Conservation (phyloP, 2,329 filamentous ascomycete species). For the Penicillium frequentans region DNA sequence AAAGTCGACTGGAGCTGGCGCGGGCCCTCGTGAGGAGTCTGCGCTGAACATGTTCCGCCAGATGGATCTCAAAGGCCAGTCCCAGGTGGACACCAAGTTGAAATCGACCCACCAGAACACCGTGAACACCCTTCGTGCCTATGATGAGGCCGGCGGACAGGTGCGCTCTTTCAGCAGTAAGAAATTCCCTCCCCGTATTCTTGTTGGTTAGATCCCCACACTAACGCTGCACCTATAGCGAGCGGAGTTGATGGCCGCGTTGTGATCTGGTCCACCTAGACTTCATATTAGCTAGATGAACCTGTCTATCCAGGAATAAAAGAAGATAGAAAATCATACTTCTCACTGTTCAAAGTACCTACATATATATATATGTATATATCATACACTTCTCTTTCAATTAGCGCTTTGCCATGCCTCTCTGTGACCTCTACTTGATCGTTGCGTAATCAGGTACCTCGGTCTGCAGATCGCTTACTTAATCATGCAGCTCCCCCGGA, state of each 20-base stretch:
- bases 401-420: not conserved
- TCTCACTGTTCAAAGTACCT: not conserved
- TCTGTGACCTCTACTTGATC: too few species aligned
- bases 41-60: constrained; percentile 97
- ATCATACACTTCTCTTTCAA: not conserved
- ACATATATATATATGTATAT: not conserved
- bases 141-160: constrained; percentile 62
- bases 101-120: constrained; percentile 98
- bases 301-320: not conserved
- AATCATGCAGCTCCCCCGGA: not conserved
- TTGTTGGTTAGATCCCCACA: not conserved
- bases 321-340: not conserved
- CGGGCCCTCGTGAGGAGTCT: constrained; percentile 75
- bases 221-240: constrained; percentile 50
- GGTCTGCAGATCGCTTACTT: not conserved
- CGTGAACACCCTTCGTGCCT: constrained; percentile 79
- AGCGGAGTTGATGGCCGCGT: constrained; percentile 81
- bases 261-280: constrained; percentile 71
- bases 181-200: constrained; percentile 28
- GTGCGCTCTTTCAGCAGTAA: constrained; percentile 85
- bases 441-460: not conserved
- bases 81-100: constrained; percentile 87
- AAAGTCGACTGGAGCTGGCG: constrained; percentile 63
- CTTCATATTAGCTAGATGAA: not conserved
- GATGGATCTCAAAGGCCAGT: constrained; percentile 97